A percentile compares a stretch with the other conserved stretches of the same genome.
phyloP scores from a whole-genome alignment of 805 yeast species.

The Suhomyces faveliae region DNA sequence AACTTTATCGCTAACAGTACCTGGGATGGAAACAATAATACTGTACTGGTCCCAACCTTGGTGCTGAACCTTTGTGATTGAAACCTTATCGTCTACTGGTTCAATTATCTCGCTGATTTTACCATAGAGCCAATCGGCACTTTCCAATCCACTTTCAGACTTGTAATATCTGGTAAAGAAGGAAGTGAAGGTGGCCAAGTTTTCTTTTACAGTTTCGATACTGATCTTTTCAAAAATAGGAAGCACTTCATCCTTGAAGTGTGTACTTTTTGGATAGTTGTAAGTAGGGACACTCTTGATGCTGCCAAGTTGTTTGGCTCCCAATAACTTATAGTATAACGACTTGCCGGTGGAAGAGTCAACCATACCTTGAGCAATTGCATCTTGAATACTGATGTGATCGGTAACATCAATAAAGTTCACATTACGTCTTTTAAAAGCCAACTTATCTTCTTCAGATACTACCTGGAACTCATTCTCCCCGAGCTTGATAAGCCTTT shows the following conservation, averaged over 20 bases:
- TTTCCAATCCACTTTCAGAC: constrained; percentile 63
- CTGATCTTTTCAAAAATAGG: constrained; percentile 46
- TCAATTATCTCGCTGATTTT: constrained; percentile 43
- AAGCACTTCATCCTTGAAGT: constrained; percentile 38
- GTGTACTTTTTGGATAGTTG: constrained; percentile 51
- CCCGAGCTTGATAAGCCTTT: constrained; percentile 35
- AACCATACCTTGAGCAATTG: constrained; percentile 21
- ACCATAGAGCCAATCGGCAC: constrained; percentile 67
- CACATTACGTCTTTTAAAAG: constrained; percentile 41
- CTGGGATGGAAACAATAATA: constrained; percentile 63
- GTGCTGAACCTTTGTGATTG: constrained; percentile 56
- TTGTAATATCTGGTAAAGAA: constrained; percentile 78
- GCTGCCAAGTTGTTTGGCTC: constrained; percentile 1
- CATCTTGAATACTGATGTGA: constrained; percentile 34
- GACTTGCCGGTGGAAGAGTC: neutral
- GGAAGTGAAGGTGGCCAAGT: constrained; percentile 61
- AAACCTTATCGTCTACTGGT: constrained; percentile 24
- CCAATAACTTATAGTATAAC: constrained; percentile 3
- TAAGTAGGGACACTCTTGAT: constrained; percentile 28
- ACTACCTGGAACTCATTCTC: constrained; percentile 31
- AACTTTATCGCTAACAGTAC: constrained; percentile 49
- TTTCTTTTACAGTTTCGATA: constrained; percentile 45
- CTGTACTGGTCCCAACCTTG: constrained; percentile 76
- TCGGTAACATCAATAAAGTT: constrained; percentile 67
- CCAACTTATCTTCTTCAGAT: constrained; percentile 37